Conservation (phyloP, 345 rosid species). For the Rhizophora mangle region DNA sequence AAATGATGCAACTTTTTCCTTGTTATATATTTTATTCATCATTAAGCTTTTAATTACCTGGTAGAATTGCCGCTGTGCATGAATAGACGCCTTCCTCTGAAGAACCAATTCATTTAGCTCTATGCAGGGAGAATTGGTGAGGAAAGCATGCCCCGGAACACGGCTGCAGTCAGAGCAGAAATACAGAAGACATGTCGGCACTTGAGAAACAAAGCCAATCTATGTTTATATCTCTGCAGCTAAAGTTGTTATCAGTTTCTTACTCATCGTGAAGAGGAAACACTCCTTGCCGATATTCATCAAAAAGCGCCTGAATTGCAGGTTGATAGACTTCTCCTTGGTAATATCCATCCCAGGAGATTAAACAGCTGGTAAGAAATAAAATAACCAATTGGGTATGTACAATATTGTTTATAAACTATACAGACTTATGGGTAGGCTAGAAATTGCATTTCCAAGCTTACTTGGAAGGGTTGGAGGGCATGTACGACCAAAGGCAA, state of each 20-base stretch:
- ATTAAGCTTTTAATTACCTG: constrained; percentile 34
- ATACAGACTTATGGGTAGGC: too few relatives aligned
- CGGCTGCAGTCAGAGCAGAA: constrained; percentile 19
- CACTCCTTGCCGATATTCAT: constrained; percentile 39
- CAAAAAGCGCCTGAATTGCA: constrained; percentile 43
- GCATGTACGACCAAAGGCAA: constrained; percentile 57
- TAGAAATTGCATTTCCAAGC: background rate
- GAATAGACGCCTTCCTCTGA: constrained; percentile 33
- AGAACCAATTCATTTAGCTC: constrained; percentile 48
- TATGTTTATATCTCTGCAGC: background rate
- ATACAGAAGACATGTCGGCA: too few relatives aligned
- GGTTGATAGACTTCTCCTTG: constrained; percentile 38
- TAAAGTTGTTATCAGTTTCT: background rate
- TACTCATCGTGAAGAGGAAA: constrained; percentile 41
- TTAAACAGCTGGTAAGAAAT: constrained; percentile 40
- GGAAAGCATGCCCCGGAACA: constrained; percentile 73
- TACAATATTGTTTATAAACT: background rate
- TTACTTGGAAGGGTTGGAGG: background rate
- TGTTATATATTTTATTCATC: background rate
- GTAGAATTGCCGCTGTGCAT: constrained; percentile 58
- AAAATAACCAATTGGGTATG: background rate
- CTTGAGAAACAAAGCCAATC: too few relatives aligned
- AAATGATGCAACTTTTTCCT: background rate
- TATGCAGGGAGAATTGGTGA: constrained; percentile 45
- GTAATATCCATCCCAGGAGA: constrained; percentile 51